Base-by-base conservation (phyloP, 495 filamentous ascomycete genomes). In the Niebla homalea region DNA sequence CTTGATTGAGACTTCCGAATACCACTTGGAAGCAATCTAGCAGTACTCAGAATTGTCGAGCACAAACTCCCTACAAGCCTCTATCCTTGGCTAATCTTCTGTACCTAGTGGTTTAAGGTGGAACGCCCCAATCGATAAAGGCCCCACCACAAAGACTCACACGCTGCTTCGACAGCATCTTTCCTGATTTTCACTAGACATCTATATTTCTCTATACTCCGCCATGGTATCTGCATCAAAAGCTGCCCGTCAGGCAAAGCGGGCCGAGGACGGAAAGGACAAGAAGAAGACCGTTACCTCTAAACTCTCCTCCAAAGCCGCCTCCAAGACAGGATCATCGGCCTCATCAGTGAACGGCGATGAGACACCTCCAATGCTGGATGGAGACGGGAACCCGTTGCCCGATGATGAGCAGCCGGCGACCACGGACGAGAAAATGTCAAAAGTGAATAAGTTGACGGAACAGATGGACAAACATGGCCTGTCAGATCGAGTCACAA, bases 401-500 rank as follows among this genome's bases (percentile, higher is more conserved):
- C 67, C 68, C 26, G 73, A 70, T 23, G 64, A 70, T 42, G 83
- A 85, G 21, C 74, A 80, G 52, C 77, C 83, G 52, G 85, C 84
- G 48, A 87, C 84, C 59, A 74, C 71, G 36, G 72, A 70, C 23
- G 77, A 79, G 48, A 82, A 89, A 68, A 77, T 80, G 72, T 81
- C 84, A 59, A 82, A 84, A 59, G 82, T 94, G 49, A 83, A 88
- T 63, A 87, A 84, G 71, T 68, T 87, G 55, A 78, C 75, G 47
- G 65, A 90, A 48, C 92, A 99, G 73, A 82, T 94, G 76, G 92
- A 97, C 68, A 85, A 93, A 69, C 78, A 95, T 61, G 92, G 92
- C 60, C 71, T 99, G 26, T 97, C 93, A 16, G 92, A 99, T 67
- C 85, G 92, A 64, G 93, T 99, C 63, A 97, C 93, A 52, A 99